Conservation (phyloP, 441 rosid genomes). For the Populus trichocarpa region DNA sequence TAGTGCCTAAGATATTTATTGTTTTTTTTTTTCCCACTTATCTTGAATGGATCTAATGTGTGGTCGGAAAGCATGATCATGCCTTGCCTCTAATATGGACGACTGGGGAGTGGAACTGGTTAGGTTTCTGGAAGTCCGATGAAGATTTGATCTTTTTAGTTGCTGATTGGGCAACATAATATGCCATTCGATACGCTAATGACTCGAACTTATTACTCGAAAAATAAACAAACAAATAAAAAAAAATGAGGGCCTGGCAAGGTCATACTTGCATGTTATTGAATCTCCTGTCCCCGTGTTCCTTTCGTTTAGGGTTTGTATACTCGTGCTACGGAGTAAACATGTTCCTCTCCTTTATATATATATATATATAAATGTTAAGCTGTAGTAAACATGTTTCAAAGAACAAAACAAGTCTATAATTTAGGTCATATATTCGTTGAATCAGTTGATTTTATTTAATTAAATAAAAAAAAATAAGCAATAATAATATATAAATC, state of each 20-base stretch:
- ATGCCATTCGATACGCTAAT: not conserved
- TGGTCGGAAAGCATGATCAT: not conserved
- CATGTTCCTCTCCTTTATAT: too few species aligned
- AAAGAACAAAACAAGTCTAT: too few species aligned
- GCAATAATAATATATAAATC: too few species aligned
- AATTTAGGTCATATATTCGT: too few species aligned
- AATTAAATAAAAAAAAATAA: too few species aligned
- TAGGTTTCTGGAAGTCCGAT: not conserved
- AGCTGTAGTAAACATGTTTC: too few species aligned
- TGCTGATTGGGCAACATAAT: not conserved
- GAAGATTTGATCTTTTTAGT: not conserved
- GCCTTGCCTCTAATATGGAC: not conserved
- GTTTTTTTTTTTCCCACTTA: not conserved
- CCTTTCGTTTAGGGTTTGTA: not conserved
- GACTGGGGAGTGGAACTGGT: not conserved
- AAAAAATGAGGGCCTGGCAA: not conserved
- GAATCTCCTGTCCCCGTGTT: not conserved
- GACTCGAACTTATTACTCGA: not conserved
- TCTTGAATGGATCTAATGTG: not conserved
- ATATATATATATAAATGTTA: too few species aligned
- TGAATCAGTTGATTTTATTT: too few species aligned
- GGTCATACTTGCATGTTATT: not conserved
- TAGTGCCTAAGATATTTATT: not conserved
- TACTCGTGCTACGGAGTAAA: too few species aligned
- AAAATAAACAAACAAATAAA: not conserved